These are phyloP conservation scores for Ophiostoma novo-ulmi DNA, from an alignment of 2,329 filamentous ascomycete genomes.

Conservation along the genomic window DNA sequence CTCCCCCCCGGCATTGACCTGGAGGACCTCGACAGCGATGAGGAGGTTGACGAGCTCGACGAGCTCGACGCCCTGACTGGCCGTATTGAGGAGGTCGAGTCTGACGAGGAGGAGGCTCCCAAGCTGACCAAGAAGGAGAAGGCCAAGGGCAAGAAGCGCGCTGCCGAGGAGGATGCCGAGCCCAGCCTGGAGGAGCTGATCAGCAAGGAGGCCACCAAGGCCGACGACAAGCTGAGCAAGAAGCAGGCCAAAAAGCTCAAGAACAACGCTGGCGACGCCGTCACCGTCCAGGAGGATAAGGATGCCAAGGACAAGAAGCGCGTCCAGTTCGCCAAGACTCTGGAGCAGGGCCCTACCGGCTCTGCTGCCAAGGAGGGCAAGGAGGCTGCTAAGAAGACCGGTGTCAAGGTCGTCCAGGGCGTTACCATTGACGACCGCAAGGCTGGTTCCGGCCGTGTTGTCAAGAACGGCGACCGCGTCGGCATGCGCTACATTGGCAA, in stretches of 20 bases:
- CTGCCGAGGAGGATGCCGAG: slow-evolving; percentile 67
- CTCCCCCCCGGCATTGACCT: slow-evolving; percentile 73
- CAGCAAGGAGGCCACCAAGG: slow-evolving; percentile 61
- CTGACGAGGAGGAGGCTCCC: slow-evolving; percentile 68
- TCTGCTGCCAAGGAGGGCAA: slow-evolving; percentile 49
- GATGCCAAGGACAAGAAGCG: slow-evolving; percentile 78
- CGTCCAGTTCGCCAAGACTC: slow-evolving; percentile 98
- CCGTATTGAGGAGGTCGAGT: slow-evolving; percentile 76
- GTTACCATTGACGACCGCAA: slow-evolving; percentile 96
- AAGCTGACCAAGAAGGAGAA: slow-evolving; percentile 45
- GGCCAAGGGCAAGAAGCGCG: slow-evolving; percentile 78
- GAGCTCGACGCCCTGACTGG: slow-evolving; percentile 61
- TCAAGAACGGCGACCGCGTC: slow-evolving; percentile 85
- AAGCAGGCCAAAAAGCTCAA: slow-evolving; percentile 98
- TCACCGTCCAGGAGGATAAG: slow-evolving; percentile 56
- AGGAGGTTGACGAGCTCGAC: slow-evolving; percentile 72
- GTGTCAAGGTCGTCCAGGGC: slow-evolving; percentile 76
- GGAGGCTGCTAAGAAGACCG: slow-evolving; percentile 47
- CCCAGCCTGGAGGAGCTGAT: slow-evolving; percentile 80
- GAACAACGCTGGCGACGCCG: slow-evolving; percentile 94
- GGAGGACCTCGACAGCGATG: slow-evolving; percentile 65
- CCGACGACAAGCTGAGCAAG: slow-evolving; percentile 78
- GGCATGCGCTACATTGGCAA: slow-evolving; percentile 98
- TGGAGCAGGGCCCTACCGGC: slow-evolving; percentile 90
- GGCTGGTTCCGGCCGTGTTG: slow-evolving; percentile 73